These are phyloP conservation scores for Rutstroemia sydowiana DNA, from an alignment of 2,329 filamentous ascomycete species.

Conservation along the genomic window DNA sequence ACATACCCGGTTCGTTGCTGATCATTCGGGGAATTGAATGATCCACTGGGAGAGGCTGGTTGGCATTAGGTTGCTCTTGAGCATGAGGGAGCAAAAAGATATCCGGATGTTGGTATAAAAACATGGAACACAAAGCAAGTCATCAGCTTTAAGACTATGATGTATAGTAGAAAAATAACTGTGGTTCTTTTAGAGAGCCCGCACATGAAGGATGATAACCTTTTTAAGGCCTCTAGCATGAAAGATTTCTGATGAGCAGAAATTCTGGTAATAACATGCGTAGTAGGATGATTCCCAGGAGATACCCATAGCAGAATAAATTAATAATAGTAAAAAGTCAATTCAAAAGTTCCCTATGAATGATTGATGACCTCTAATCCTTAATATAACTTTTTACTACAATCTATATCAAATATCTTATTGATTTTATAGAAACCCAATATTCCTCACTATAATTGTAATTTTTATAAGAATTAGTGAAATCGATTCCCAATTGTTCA, in stretches of 20 bases:
- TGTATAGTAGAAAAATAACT: conserved; percentile 2
- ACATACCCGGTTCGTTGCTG: not conserved
- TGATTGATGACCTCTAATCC: too few species aligned
- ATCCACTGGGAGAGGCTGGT: not conserved
- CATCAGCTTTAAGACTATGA: not conserved
- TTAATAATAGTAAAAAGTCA: not conserved
- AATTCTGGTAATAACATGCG: not conserved
- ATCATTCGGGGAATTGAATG: not conserved
- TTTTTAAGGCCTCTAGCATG: not conserved
- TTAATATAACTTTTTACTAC: too few species aligned
- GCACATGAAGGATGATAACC: conserved; percentile 1
- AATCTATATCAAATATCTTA: too few species aligned
- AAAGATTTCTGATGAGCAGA: not conserved
- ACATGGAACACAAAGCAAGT: not conserved
- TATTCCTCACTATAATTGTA: too few species aligned
- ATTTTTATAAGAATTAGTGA: too few species aligned
- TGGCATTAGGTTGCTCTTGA: not conserved
- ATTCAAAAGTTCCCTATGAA: too few species aligned
- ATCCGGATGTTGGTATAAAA: conserved; percentile 1
- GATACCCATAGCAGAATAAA: not conserved
- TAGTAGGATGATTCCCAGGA: too few species aligned
- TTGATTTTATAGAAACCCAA: too few species aligned
- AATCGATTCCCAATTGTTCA: too few species aligned
- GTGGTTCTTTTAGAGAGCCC: not conserved
- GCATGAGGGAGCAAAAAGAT: not conserved